Conservation (phyloP, 2,329 filamentous ascomycete species). For the Colletotrichum noveboracense region DNA sequence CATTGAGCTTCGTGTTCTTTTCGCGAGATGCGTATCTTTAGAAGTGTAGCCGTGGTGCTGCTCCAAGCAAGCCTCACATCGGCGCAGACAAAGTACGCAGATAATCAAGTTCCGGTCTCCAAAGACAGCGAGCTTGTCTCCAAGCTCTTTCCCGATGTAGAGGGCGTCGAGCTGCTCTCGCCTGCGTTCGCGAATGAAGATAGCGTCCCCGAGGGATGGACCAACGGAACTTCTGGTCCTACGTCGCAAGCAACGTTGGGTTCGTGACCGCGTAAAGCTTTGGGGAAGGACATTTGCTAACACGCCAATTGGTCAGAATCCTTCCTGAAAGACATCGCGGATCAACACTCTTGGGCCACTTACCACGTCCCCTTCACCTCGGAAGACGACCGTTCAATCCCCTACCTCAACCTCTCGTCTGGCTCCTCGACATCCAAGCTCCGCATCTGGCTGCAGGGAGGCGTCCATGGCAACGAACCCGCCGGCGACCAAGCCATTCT, state of each 20-base stretch:
- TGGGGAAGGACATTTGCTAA: no score
- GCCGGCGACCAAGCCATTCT: slow-evolving; percentile 33
- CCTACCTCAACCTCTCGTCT: slow-evolving; percentile 22
- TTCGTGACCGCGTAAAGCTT: no score
- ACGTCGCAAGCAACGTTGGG: slow-evolving; percentile 22
- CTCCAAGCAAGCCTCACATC: not conserved
- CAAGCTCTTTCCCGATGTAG: not conserved
- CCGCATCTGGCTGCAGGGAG: slow-evolving; percentile 33
- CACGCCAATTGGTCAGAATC: slow-evolving; percentile 9
- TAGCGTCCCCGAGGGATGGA: slow-evolving; percentile 25
- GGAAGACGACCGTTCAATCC: slow-evolving; percentile 25
- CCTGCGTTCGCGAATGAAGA: slow-evolving; percentile 27
- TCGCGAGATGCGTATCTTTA: not conserved
- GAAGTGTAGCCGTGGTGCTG: not conserved
- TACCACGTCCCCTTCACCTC: slow-evolving; percentile 25
- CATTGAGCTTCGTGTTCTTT: accelerated
- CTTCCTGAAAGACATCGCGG: slow-evolving; percentile 23
- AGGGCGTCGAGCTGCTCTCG: slow-evolving; percentile 26
- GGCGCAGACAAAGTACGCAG: slow-evolving; percentile 3
- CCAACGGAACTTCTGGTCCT: slow-evolving; percentile 30
- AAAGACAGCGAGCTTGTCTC: not conserved
- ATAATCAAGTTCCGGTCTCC: not conserved
- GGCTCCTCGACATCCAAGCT: slow-evolving; percentile 23
- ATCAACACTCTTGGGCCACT: slow-evolving; percentile 24
- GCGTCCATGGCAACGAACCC: slow-evolving; percentile 36